Evolutionary conservation across 257 asterid genomes (phyloP), one percentile per base, ranked within the genome.

Genomic region (Buddleja alternifolia): DNA sequence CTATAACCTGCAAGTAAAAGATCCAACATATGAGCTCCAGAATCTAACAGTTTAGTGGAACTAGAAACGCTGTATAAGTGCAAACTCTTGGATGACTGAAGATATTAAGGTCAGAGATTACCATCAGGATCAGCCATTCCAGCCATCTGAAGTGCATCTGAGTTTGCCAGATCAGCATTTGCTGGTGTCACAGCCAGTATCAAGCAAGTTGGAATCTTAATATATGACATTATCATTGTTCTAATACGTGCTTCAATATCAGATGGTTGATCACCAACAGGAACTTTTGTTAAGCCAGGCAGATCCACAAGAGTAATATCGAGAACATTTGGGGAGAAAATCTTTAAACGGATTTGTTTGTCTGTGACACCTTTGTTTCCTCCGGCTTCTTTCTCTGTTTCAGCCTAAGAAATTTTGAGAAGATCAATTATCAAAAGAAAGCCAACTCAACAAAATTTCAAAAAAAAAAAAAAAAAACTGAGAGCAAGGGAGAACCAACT

Each of bases 141-240:
- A 45, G 91, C 88, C 67, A 85, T 82, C 73, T 85, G 91, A 50
- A 85, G 84, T 54, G 91, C 91, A 63, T 85, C 91, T 7, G 88
- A 85, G 39, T 83, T 85, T 20, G 86, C 88, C 40, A 85, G 60
- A 73, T 85, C 91, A 39, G 86, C 74, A 78, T 85, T 85, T 10
- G 88, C 91, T n/a, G 88, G 91, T 61, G 86, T 85, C 56, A 85
- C 88, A 14, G 91, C 91, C 60, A 85, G 72, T 70, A 85, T 82
- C 37, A 85, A 72, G 61, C 91, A 85, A 48, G 78, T 85, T 15
- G 82, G 83, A 25, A 44, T 75, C 63, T 70, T 78, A 56, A 85
- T 85, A 57, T 78, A 82, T 1, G 82, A 68, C 86, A 80, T 78
- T 58, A 85, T 80, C 88, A 85, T 73, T 37, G 84, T 81, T 68